phyloP scores from a whole-genome alignment of 805 yeast genomes.

The Starmerella kuoi region DNA sequence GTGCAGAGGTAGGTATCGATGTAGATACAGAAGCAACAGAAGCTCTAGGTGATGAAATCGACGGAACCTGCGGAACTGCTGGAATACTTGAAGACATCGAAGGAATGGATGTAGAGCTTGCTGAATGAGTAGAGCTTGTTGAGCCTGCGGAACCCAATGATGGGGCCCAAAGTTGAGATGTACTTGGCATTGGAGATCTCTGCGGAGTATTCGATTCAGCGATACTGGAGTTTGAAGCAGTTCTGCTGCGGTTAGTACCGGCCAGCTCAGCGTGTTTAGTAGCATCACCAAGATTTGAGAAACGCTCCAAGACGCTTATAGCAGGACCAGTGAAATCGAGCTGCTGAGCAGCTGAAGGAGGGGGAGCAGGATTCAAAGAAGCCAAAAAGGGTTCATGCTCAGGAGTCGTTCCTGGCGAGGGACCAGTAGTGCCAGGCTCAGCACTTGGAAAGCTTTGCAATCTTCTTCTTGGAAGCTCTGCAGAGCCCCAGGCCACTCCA shows the following conservation, averaged over 20 bases:
- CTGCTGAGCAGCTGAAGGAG: not conserved
- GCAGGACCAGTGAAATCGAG: constrained; percentile 22
- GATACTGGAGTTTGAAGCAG: too few species aligned
- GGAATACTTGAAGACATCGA: too few species aligned
- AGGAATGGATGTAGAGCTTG: not conserved
- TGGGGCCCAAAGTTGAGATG: not conserved
- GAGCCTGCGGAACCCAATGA: not conserved
- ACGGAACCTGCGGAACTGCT: too few species aligned
- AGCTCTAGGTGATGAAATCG: not conserved
- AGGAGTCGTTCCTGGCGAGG: constrained; percentile 4
- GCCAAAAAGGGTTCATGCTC: constrained; percentile 15
- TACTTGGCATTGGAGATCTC: not conserved
- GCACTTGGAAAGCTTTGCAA: constrained; percentile 12
- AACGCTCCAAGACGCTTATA: constrained; percentile 22
- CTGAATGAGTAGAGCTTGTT: not conserved
- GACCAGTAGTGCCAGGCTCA: constrained; percentile 7
- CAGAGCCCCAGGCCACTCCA: constrained; percentile 24
- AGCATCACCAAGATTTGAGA: constrained; percentile 23
- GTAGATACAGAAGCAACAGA: not conserved
- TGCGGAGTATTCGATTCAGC: constrained; percentile 6
- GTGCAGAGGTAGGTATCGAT: not conserved
- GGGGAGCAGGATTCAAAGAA: constrained; percentile 5
- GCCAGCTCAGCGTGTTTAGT: constrained; percentile 19
- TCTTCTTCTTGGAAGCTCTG: constrained; percentile 15
- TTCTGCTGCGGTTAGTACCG: not conserved